These are phyloP conservation scores for Penicillium nucicola DNA, from an alignment of 495 filamentous ascomycete genomes.

Conservation along the genomic window DNA sequence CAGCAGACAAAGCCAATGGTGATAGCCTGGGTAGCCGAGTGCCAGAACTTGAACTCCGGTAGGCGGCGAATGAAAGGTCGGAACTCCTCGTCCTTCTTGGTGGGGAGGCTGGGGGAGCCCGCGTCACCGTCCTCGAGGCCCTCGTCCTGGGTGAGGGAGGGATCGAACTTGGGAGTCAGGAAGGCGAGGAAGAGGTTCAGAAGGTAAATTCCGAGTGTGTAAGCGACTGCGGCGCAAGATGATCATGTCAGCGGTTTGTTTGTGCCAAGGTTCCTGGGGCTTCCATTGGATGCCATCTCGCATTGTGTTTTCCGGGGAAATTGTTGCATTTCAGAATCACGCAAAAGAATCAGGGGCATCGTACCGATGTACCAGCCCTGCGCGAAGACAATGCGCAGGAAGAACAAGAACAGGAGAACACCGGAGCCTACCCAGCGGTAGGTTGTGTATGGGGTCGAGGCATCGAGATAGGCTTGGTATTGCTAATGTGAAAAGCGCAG, in stretches of 20 bases:
- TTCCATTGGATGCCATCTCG: neutral
- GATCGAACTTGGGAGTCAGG: slow-evolving; percentile 97
- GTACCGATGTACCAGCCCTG: slow-evolving; percentile 99
- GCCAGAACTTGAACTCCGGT: slow-evolving; percentile 99
- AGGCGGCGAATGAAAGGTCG: slow-evolving; percentile 92
- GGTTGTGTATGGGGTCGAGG: slow-evolving; percentile 77
- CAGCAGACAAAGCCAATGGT: slow-evolving; percentile 79
- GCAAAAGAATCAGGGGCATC: slow-evolving; percentile 13
- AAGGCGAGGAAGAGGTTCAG: slow-evolving; percentile 99
- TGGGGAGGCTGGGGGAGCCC: slow-evolving; percentile 66
- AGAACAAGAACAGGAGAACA: slow-evolving; percentile 73
- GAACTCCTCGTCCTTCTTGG: slow-evolving; percentile 95
- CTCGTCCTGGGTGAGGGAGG: slow-evolving; percentile 90
- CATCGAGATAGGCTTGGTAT: slow-evolving; percentile 94
- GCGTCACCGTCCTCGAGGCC: slow-evolving; percentile 90
- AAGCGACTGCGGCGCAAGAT: slow-evolving; percentile 64
- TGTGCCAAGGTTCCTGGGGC: neutral
- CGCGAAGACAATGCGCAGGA: slow-evolving; percentile 80
- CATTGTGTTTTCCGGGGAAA: neutral
- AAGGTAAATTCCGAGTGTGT: slow-evolving; percentile 97
- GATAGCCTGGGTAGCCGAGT: slow-evolving; percentile 86
- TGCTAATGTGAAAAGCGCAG: slow-evolving; percentile 50
- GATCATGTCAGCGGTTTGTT: slow-evolving; percentile 7
- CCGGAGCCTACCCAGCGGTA: slow-evolving; percentile 88
- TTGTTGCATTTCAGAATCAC: neutral